A percentile compares a stretch with the other conserved stretches of the same genome.
phyloP scores from a whole-genome alignment of 148 eudicot species.

The Silene conica region DNA sequence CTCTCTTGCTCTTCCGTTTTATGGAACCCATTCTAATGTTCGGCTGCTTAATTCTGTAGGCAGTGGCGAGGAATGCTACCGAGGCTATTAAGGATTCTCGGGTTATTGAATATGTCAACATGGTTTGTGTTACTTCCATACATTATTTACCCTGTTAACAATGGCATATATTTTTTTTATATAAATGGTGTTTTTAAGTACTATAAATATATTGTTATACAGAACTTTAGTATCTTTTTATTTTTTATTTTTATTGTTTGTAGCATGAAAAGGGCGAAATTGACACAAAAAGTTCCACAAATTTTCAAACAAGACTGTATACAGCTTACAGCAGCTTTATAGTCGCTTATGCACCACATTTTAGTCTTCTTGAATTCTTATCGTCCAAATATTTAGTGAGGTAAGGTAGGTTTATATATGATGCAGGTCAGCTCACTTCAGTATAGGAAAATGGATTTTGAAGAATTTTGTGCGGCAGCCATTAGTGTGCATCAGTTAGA shows the following conservation, averaged over 20 bases:
- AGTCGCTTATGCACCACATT: too few relatives aligned
- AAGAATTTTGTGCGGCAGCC: constrained; percentile 88
- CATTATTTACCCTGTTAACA: neutral
- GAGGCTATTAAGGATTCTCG: constrained; percentile 93
- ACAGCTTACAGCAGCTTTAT: too few relatives aligned
- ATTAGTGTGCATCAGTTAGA: constrained; percentile 86
- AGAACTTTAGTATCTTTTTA: too few relatives aligned
- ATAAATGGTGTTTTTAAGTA: too few relatives aligned
- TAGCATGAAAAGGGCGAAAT: too few relatives aligned
- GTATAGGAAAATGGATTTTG: constrained; percentile 80
- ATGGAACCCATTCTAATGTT: neutral
- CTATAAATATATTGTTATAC: too few relatives aligned
- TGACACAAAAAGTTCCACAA: too few relatives aligned
- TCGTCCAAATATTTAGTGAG: too few relatives aligned
- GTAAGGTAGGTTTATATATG: neutral
- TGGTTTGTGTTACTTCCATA: constrained; percentile 32
- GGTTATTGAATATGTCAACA: constrained; percentile 67
- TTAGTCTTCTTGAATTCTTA: neutral
- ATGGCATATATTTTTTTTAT: too few relatives aligned
- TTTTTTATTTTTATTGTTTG: too few relatives aligned
- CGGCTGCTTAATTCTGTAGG: constrained; percentile 40
- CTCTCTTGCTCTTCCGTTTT: neutral
- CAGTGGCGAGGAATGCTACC: constrained; percentile 50
- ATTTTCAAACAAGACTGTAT: too few relatives aligned
- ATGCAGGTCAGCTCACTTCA: constrained; percentile 79